Evolutionary conservation across 176 grass and related monocot genomes (phyloP).

Genomic region (Themeda triandra): DNA sequence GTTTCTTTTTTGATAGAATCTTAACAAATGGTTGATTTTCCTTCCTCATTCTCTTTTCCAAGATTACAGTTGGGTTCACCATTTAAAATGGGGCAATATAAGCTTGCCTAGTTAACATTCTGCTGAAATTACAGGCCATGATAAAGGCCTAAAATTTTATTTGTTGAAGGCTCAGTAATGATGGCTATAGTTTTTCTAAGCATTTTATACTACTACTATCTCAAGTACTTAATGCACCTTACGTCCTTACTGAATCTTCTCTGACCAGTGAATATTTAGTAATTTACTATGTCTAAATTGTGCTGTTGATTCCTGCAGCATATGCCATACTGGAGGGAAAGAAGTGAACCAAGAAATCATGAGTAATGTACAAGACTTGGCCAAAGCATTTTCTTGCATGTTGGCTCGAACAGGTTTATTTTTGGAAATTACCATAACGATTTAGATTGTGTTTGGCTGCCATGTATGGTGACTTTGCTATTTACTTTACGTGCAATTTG

Average conservation of each 20-base stretch:
- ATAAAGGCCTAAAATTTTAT: not conserved
- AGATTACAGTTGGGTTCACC: constrained; percentile 8
- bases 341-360: constrained; percentile 77
- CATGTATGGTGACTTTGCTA: too few species aligned
- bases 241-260: not conserved
- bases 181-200: not conserved
- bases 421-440: too few species aligned
- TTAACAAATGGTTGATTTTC: not conserved
- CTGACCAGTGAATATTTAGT: constrained; percentile 7
- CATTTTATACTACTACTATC: not conserved
- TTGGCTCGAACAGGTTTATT: too few species aligned
- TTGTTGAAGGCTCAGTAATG: not conserved
- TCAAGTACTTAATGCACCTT: not conserved
- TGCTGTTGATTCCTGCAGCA: constrained; percentile 49
- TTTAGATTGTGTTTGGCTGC: too few species aligned
- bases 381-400: constrained; percentile 55
- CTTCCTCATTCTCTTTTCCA: not conserved
- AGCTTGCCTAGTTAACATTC: not conserved
- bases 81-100: not conserved
- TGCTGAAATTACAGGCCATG: not conserved
- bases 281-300: constrained; percentile 20
- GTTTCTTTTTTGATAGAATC: too few species aligned
- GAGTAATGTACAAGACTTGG: constrained; percentile 75
- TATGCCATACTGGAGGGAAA: constrained; percentile 78
- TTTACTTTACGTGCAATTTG: too few species aligned